Evolutionary conservation across 169 alveolate species (phyloP).

Genomic region (Plasmodium yoelii): DNA sequence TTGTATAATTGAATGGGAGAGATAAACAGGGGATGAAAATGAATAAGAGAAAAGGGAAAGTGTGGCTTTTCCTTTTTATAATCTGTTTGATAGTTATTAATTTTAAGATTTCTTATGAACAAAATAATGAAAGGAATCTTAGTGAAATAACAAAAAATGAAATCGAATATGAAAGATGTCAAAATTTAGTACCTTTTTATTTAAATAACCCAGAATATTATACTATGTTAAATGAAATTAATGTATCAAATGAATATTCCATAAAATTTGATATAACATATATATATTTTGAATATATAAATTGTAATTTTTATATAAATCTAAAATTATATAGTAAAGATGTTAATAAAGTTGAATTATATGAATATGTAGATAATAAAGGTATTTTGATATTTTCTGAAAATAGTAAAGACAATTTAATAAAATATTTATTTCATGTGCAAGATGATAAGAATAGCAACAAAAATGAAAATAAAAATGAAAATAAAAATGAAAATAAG

Average conservation of each 20-base stretch:
- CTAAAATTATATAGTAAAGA: constrained; percentile 10
- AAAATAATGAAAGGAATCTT: not conserved
- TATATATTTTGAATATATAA: constrained; percentile 28
- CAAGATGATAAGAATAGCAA: not conserved
- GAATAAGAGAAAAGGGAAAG: constrained; percentile 7
- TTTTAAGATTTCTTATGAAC: not conserved
- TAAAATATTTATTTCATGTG: not conserved
- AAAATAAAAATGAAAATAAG: not conserved
- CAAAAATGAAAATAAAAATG: not conserved
- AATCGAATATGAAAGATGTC: not conserved
- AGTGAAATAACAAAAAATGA: not conserved
- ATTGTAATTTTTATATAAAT: constrained; percentile 19
- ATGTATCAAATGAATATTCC: constrained; percentile 16
- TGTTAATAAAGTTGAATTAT: constrained; percentile 23
- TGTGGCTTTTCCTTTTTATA: not conserved
- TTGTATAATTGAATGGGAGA: not conserved
- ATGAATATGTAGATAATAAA: constrained; percentile 18
- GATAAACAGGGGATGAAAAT: not conserved
- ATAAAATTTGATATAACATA: constrained; percentile 26
- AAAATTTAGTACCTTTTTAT: constrained; percentile 32
- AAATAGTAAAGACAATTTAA: not conserved
- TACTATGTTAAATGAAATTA: constrained; percentile 15
- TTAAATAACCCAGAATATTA: constrained; percentile 25
- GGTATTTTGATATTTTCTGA: constrained; percentile 6
- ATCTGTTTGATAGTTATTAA: not conserved